phyloP scores from a whole-genome alignment of 164 flowering plant genomes.

The Dillenia suffruticosa region DNA sequence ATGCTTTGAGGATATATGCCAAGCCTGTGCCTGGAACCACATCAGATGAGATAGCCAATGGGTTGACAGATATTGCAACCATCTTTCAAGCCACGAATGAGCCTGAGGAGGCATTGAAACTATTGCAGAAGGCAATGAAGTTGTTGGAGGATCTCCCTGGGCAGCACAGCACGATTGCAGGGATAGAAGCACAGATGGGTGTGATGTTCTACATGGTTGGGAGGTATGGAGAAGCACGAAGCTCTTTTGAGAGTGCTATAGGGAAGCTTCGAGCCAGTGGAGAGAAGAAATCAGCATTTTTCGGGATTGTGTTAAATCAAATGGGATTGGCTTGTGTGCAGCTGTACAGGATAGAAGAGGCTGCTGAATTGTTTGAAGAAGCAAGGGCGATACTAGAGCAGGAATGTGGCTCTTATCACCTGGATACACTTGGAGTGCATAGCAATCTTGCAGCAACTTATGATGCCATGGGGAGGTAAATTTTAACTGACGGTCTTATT shows the following conservation, averaged over 20 bases:
- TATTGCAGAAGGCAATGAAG: slow-evolving; percentile 29
- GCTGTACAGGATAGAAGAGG: slow-evolving; percentile 31
- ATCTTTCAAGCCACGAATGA: slow-evolving; percentile 32
- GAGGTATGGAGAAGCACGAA: slow-evolving; percentile 30
- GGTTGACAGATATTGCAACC: slow-evolving; percentile 32
- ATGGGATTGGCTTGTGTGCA: slow-evolving; percentile 44
- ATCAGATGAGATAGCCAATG: slow-evolving; percentile 32
- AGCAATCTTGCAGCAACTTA: slow-evolving; percentile 47
- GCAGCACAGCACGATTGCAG: slow-evolving; percentile 28
- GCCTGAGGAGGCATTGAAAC: slow-evolving; percentile 32
- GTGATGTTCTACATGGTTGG: slow-evolving; percentile 41
- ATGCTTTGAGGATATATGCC: slow-evolving; percentile 32
- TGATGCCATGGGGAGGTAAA: slow-evolving; percentile 50
- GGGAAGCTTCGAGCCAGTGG: slow-evolving; percentile 29
- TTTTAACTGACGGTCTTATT: not conserved
- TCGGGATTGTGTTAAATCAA: slow-evolving; percentile 38
- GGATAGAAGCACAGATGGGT: slow-evolving; percentile 43
- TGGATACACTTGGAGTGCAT: slow-evolving; percentile 38
- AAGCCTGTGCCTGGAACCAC: slow-evolving; percentile 32
- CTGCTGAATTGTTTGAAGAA: slow-evolving; percentile 33
- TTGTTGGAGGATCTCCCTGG: slow-evolving; percentile 25
- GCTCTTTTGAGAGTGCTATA: slow-evolving; percentile 25
- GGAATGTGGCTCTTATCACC: slow-evolving; percentile 32
- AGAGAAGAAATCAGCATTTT: slow-evolving; percentile 33
- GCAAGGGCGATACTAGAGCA: slow-evolving; percentile 31